These are phyloP conservation scores for Cyberlindnera americana DNA, from an alignment of 805 yeast species.

Conservation along the genomic window DNA sequence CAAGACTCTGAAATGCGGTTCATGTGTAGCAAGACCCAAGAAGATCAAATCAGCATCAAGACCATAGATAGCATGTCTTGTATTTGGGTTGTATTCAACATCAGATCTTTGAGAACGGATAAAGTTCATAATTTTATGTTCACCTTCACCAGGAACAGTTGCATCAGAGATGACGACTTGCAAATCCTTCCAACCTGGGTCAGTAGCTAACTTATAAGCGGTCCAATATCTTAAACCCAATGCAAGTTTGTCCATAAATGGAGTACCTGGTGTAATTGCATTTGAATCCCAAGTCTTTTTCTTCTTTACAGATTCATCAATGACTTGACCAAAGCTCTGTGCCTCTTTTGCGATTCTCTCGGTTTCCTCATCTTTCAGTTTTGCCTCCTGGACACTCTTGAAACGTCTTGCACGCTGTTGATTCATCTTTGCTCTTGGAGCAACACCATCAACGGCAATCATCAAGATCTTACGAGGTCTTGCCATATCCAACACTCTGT, in stretches of 20 bases:
- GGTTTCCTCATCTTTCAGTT: slow-evolving; percentile 70
- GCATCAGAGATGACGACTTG: slow-evolving; percentile 84
- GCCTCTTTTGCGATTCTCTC: slow-evolving; percentile 39
- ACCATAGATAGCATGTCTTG: slow-evolving; percentile 95
- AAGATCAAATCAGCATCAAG: slow-evolving; percentile 97
- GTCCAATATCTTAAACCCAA: slow-evolving; percentile 80
- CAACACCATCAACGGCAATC: slow-evolving; percentile 99
- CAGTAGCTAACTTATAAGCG: slow-evolving; percentile 82
- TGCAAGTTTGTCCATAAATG: slow-evolving; percentile 88
- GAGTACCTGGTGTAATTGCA: slow-evolving; percentile 95
- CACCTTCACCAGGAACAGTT: slow-evolving; percentile 98
- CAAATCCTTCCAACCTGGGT: slow-evolving; percentile 78
- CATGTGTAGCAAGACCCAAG: slow-evolving; percentile 94
- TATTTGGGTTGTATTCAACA: slow-evolving; percentile 86
- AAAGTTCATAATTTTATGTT: slow-evolving; percentile 95
- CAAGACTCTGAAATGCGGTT: slow-evolving; percentile 89
- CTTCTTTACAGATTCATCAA: slow-evolving; percentile 70
- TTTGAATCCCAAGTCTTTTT: slow-evolving; percentile 86
- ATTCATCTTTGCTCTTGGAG: slow-evolving; percentile 98
- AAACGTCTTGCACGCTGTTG: slow-evolving; percentile 96
- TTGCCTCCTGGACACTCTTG: slow-evolving; percentile 91
- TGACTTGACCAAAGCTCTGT: slow-evolving; percentile 49
- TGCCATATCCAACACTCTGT: slow-evolving; percentile 88
- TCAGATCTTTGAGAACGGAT: slow-evolving; percentile 86
- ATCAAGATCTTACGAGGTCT: slow-evolving; percentile 88